Base-by-base conservation (phyloP, 441 rosid species). In the Pelargonium citronellum region DNA sequence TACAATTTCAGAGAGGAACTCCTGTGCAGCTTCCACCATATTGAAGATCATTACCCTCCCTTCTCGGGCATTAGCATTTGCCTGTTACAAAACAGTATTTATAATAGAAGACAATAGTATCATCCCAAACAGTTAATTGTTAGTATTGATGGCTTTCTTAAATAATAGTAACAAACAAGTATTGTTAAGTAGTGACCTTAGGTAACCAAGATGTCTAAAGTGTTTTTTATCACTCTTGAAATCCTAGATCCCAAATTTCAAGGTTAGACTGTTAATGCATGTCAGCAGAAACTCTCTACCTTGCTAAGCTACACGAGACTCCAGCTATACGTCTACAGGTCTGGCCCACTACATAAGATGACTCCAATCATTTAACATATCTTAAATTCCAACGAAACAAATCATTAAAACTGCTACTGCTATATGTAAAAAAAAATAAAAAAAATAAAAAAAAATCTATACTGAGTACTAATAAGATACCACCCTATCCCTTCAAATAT, bases 11-110 rank as follows among this genome's bases (percentile, higher is more conserved):
- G 97, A 90, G 60, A 95, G 82, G 81, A 95, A 95, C 79, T 95
- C 99, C 83, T 95, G 99, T 71, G 97, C 97, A 78, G 96, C 97
- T 82, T 91, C 99, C 75, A 95, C 99, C 79, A 95, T 81, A 84
- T 91, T 95, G 79, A 78, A 91, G 82, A 95, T 90, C 99, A 95
- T 95, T 30, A 95, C 99, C 60, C 97, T 87, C 66, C 96, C 99
- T 82, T 91, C 96, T 44, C 97, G 90, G 16, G 97, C 86, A 87
- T 91, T 90, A 49, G 79, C 79, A 79, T 70, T 95, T 67, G 96
- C 97, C 99, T 95, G 68, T 46, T 77, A 49, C 46, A 39, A 66
- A 43, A 57, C 0, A 60, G 69, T 30, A 71, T 34, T 71, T 24
- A 34, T 24, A 69, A 37, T 9, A 5, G 11, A 13, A 61, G 34